Evolutionary conservation across 192 early-diverging fungal genomes (phyloP).

Genomic region (Mortierella antarctica): DNA sequence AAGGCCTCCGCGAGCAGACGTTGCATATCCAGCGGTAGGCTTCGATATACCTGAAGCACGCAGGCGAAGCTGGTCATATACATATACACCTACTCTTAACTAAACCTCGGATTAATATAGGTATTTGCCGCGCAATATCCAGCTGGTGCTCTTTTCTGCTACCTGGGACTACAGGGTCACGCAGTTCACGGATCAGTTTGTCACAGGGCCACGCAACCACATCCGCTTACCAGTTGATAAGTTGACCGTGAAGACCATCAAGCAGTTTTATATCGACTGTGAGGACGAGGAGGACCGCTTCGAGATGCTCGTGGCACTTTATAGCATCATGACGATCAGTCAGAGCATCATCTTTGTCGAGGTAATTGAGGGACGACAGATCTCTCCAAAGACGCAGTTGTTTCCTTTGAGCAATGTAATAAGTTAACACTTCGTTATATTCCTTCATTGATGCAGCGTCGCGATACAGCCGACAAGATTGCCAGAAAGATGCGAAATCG

Average conservation of each 20-base stretch:
- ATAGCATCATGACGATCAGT: slow-evolving; percentile 86
- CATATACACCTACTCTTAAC: too few relatives aligned
- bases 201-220: slow-evolving; percentile 82
- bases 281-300: slow-evolving; percentile 80
- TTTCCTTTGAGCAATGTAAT: too few relatives aligned
- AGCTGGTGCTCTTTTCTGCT: slow-evolving; percentile 94
- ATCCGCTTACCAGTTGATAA: slow-evolving; percentile 85
- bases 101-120: slow-evolving; percentile 47
- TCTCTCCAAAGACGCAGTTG: too few relatives aligned
- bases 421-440: neutral
- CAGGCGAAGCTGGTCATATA: too few relatives aligned
- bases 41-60: neutral
- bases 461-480: slow-evolving; percentile 67
- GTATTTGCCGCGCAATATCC: slow-evolving; percentile 70
- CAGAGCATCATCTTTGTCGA: slow-evolving; percentile 97
- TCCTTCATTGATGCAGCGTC: slow-evolving; percentile 58
- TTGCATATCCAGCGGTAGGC: slow-evolving; percentile 80
- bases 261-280: slow-evolving; percentile 98
- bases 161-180: slow-evolving; percentile 86
- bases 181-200: slow-evolving; percentile 78
- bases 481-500: slow-evolving; percentile 59
- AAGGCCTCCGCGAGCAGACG: slow-evolving; percentile 84
- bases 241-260: slow-evolving; percentile 88
- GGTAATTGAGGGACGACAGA: slow-evolving; percentile 51
- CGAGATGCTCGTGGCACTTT: slow-evolving; percentile 72